Evolutionary conservation across 345 rosid species (phyloP).

Genomic region (Rhodomyrtus tomentosa): DNA sequence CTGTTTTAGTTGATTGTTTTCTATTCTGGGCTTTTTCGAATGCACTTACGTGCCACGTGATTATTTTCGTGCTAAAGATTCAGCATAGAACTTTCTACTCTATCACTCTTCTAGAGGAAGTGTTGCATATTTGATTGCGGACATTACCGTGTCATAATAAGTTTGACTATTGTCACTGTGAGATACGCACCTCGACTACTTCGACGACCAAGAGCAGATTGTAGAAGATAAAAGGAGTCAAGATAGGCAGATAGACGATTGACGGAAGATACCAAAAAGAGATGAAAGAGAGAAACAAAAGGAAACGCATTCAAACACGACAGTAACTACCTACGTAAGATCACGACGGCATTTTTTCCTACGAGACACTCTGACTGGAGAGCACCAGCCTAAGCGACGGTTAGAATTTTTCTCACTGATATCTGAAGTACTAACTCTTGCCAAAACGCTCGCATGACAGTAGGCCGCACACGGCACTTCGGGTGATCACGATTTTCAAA

Average conservation of each 20-base stretch:
- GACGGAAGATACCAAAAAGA: background rate
- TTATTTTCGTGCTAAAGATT: background rate
- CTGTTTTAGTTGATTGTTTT: background rate
- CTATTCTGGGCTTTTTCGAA: background rate
- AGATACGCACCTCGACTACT: background rate
- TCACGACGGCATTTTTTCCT: background rate
- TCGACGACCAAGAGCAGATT: background rate
- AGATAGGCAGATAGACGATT: background rate
- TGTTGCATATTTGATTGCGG: background rate
- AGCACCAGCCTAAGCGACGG: background rate
- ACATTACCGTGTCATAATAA: background rate
- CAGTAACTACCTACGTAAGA: background rate
- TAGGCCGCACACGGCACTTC: background rate
- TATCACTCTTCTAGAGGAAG: no score
- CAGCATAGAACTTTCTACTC: background rate
- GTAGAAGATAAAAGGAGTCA: background rate
- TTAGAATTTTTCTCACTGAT: background rate
- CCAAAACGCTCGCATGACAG: no score
- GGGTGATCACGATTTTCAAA: background rate
- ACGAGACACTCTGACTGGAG: background rate
- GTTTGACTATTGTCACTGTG: background rate
- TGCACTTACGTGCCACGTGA: background rate
- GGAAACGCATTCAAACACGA: background rate
- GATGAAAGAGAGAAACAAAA: background rate
- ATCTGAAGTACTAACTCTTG: background rate